Conservation (phyloP, 1,139 yeast genomes). For the Ogataea hybrid region DNA sequence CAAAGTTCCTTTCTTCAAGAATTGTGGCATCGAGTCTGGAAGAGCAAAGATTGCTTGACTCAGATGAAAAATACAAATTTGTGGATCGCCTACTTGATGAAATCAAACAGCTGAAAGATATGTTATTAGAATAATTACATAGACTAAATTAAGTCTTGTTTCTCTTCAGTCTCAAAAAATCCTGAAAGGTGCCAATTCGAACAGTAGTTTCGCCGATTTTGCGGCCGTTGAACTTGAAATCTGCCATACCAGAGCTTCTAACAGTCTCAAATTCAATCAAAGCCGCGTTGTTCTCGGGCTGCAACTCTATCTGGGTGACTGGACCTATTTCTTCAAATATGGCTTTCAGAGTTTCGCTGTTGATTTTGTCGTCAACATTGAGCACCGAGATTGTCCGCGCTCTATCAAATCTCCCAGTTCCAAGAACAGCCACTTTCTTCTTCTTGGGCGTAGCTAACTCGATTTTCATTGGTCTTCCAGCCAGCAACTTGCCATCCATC, state of each 20-base stretch:
- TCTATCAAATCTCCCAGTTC: slow-evolving; percentile 29
- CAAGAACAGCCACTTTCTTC: slow-evolving; percentile 5
- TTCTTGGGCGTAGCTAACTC: slow-evolving; percentile 38
- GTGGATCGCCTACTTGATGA: slow-evolving; percentile 52
- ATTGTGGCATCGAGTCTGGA: slow-evolving; percentile 62
- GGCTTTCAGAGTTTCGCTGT: slow-evolving; percentile 39
- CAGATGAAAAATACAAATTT: slow-evolving; percentile 42
- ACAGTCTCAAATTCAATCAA: slow-evolving; percentile 49
- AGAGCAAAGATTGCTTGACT: slow-evolving; percentile 55
- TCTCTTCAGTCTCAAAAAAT: slow-evolving; percentile 3
- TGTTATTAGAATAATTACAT: slow-evolving; percentile 28
- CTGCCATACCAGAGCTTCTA: slow-evolving; percentile 56
- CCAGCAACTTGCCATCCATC: slow-evolving; percentile 37
- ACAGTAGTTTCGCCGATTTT: slow-evolving; percentile 38
- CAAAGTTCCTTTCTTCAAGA: slow-evolving; percentile 74
- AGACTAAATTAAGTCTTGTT: slow-evolving; percentile 1
- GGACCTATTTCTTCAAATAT: slow-evolving; percentile 39
- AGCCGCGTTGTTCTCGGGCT: slow-evolving; percentile 51
- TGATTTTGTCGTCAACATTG: slow-evolving; percentile 47
- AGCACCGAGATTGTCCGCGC: slow-evolving; percentile 41
- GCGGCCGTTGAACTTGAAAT: slow-evolving; percentile 46
- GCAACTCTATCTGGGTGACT: slow-evolving; percentile 42
- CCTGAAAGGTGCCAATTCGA: slow-evolving; percentile 32
- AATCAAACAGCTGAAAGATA: slow-evolving; percentile 54
- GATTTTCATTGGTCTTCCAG: slow-evolving; percentile 45